A percentile compares a stretch with the other conserved stretches of the same genome.
Evolutionary conservation across 495 filamentous ascomycete species (phyloP).

Genomic region (Oleoguttula mirabilis): DNA sequence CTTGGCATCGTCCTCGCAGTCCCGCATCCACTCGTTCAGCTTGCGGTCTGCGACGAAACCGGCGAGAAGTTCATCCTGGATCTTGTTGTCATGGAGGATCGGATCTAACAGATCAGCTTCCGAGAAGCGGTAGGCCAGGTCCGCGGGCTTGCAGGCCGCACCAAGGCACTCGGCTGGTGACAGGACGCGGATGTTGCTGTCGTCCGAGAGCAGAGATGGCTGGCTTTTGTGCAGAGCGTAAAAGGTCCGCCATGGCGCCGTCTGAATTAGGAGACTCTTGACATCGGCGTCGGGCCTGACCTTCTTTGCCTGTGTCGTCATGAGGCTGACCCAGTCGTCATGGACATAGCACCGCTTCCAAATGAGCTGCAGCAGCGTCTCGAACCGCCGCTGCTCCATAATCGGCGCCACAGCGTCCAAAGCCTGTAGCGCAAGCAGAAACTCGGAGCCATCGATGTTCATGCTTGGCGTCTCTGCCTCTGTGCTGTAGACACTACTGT

Average conservation of each 20-base stretch:
- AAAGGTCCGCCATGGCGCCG: conserved; percentile 43
- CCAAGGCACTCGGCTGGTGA: conserved; percentile 23
- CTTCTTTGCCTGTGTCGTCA: conserved; percentile 39
- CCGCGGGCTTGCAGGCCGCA: conserved; percentile 21
- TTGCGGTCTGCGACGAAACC: conserved; percentile 19
- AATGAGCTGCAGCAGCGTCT: conserved; percentile 54
- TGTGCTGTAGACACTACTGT: conserved; percentile 22
- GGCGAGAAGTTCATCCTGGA: conserved; percentile 27
- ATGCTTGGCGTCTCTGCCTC: conserved; percentile 15
- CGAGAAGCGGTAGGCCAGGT: conserved; percentile 22
- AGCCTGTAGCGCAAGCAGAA: conserved; percentile 59
- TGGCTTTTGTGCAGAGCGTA: conserved; percentile 33
- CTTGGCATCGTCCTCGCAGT: conserved; percentile 12
- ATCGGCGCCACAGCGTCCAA: conserved; percentile 39
- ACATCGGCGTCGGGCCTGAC: conserved; percentile 35
- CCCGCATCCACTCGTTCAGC: conserved; percentile 29
- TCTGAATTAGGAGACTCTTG: conserved; percentile 30
- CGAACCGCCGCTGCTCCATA: conserved; percentile 37
- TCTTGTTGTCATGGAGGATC: conserved; percentile 26
- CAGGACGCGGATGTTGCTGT: conserved; percentile 16
- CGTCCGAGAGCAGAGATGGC: not conserved
- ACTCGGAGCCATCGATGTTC: conserved; percentile 34
- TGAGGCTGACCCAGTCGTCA: conserved; percentile 61
- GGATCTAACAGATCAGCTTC: conserved; percentile 21
- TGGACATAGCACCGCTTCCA: conserved; percentile 73